phyloP scores from a whole-genome alignment of 169 alveolate species.

The Plasmodium ovale region DNA sequence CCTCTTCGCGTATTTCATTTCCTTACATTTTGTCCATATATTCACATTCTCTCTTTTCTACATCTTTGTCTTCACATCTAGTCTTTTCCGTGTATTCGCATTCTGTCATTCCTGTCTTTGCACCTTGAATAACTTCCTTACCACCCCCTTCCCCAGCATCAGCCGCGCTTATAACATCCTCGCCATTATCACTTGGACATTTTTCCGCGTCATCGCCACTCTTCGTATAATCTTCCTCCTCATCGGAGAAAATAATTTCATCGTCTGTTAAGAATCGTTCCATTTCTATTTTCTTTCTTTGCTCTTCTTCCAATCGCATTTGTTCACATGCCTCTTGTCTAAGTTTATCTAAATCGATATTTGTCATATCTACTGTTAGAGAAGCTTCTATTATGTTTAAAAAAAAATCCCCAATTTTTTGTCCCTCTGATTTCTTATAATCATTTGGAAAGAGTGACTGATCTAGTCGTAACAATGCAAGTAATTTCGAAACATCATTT shows the following conservation, averaged over 20 bases:
- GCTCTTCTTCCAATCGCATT: conserved; percentile 81
- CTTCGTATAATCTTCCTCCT: conserved; percentile 33
- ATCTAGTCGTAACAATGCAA: conserved; percentile 82
- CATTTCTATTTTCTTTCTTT: conserved; percentile 77
- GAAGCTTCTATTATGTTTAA: conserved; percentile 78
- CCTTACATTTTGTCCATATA: too few relatives aligned
- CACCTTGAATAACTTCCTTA: background rate
- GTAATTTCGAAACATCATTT: conserved; percentile 79
- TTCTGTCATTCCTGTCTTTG: background rate
- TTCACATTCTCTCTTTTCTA: too few relatives aligned
- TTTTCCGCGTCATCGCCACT: background rate
- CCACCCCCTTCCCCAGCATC: background rate
- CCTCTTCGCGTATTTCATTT: too few relatives aligned
- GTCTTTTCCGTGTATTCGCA: too few relatives aligned
- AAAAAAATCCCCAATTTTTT: conserved; percentile 78
- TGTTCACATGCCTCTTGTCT: conserved; percentile 80
- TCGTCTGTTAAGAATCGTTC: conserved; percentile 64
- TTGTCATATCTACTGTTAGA: conserved; percentile 69
- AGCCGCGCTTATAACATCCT: background rate
- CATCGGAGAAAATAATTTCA: conserved; percentile 77
- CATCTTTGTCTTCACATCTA: too few relatives aligned
- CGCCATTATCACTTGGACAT: conserved; percentile 7
- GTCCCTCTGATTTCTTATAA: conserved; percentile 67
- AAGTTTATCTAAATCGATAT: conserved; percentile 59
- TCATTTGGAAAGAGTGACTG: conserved; percentile 79